Evolutionary conservation across 805 yeast species (phyloP).

Genomic region (Candida wancherniae): DNA sequence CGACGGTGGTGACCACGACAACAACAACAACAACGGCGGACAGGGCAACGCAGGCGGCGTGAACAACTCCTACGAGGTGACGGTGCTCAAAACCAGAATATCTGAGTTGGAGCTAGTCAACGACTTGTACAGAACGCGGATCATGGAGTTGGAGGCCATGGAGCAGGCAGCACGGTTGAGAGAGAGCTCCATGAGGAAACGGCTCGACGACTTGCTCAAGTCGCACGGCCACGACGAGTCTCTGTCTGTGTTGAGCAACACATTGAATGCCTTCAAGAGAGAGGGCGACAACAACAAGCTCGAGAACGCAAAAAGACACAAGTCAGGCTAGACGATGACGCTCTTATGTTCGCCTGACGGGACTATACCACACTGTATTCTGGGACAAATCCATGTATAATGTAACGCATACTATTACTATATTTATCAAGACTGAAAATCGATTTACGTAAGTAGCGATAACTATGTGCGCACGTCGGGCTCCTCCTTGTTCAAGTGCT

Average conservation of each 20-base stretch:
- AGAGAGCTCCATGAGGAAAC: constrained; percentile 43
- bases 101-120: constrained; percentile 87
- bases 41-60: constrained; percentile 3
- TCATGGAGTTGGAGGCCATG: constrained; percentile 74
- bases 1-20: constrained; percentile 5
- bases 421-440: constrained; percentile 2
- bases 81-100: constrained; percentile 64
- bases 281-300: constrained; percentile 10
- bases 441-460: not conserved
- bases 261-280: constrained; percentile 11
- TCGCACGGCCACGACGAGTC: constrained; percentile 21
- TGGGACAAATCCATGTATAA: not conserved
- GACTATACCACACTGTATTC: too few relatives aligned
- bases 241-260: constrained; percentile 9
- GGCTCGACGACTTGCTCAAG: constrained; percentile 42
- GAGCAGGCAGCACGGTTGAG: constrained; percentile 52
- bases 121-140: constrained; percentile 78
- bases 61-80: constrained; percentile 26
- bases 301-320: constrained; percentile 10
- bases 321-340: constrained; percentile 4
- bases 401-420: not conserved
- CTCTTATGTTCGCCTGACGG: too few relatives aligned
- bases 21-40: constrained; percentile 4
- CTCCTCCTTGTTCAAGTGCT: constrained; percentile 70
- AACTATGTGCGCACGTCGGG: constrained; percentile 83